A percentile compares a stretch with the other conserved stretches of the same genome.
Evolutionary conservation across 1,139 yeast genomes (phyloP).

Genomic region (Candida mesenterica): DNA sequence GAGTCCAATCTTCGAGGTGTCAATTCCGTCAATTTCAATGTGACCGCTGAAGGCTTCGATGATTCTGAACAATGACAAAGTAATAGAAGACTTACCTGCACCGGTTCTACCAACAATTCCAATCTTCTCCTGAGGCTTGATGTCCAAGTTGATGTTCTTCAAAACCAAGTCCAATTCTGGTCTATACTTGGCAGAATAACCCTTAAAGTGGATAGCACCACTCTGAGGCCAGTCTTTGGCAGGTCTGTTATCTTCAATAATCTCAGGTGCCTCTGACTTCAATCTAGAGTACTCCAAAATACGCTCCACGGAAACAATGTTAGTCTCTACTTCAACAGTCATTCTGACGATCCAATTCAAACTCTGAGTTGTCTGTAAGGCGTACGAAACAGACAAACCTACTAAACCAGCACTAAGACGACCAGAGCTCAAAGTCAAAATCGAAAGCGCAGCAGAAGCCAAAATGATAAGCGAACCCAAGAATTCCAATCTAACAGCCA

Average conservation of each 20-base stretch:
- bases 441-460: slow-evolving; percentile 80
- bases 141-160: slow-evolving; percentile 48
- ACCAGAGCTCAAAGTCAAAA: slow-evolving; percentile 66
- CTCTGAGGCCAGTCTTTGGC: slow-evolving; percentile 55
- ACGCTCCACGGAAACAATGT: slow-evolving; percentile 95
- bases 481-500: slow-evolving; percentile 88
- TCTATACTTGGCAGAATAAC: slow-evolving; percentile 65
- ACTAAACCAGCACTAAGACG: slow-evolving; percentile 81
- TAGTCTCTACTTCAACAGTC: slow-evolving; percentile 97
- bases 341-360: slow-evolving; percentile 96
- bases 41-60: slow-evolving; percentile 73
- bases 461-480: slow-evolving; percentile 85
- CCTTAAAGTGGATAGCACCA: slow-evolving; percentile 56
- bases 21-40: slow-evolving; percentile 69
- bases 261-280: slow-evolving; percentile 77
- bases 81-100: slow-evolving; percentile 76
- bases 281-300: slow-evolving; percentile 80
- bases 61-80: slow-evolving; percentile 70
- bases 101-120: slow-evolving; percentile 89
- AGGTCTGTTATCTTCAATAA: slow-evolving; percentile 72
- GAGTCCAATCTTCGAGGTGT: slow-evolving; percentile 73
- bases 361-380: slow-evolving; percentile 88
- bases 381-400: slow-evolving; percentile 90
- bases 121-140: slow-evolving; percentile 62
- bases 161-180: slow-evolving; percentile 59